phyloP scores from a whole-genome alignment of 768 basidiomycete species.

The Mycena kentingensis region DNA sequence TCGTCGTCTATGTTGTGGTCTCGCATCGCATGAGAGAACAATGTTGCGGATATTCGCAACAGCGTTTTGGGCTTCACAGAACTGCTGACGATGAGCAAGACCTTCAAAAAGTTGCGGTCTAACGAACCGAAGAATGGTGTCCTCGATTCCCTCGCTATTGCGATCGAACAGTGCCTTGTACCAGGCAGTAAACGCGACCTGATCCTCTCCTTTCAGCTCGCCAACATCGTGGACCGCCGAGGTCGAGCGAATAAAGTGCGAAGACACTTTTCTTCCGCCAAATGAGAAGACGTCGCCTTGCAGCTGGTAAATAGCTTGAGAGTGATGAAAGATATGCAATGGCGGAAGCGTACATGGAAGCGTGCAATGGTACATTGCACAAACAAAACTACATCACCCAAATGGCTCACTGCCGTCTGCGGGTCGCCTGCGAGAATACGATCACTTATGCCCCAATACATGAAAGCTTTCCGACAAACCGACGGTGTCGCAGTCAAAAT shows the following conservation, averaged over 20 bases:
- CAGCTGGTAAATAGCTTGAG: slow-evolving; percentile 43
- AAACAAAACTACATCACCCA: slow-evolving; percentile 80
- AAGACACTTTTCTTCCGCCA: slow-evolving; percentile 47
- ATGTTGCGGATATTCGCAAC: slow-evolving; percentile 63
- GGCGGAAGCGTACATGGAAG: slow-evolving; percentile 52
- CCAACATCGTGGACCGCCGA: slow-evolving; percentile 44
- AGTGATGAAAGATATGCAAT: neutral
- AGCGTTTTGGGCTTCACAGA: slow-evolving; percentile 71
- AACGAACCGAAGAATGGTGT: slow-evolving; percentile 64
- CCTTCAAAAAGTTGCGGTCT: neutral
- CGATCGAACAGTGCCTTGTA: slow-evolving; percentile 78
- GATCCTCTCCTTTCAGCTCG: slow-evolving; percentile 45
- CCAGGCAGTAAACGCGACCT: slow-evolving; percentile 57
- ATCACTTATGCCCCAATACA: neutral
- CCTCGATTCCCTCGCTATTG: slow-evolving; percentile 80
- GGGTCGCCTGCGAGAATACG: slow-evolving; percentile 62
- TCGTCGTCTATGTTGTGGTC: slow-evolving; percentile 67
- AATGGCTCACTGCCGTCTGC: slow-evolving; percentile 75
- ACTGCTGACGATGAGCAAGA: slow-evolving; percentile 36
- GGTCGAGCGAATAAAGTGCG: slow-evolving; percentile 53
- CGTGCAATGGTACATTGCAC: slow-evolving; percentile 64
- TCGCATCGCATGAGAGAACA: slow-evolving; percentile 66
- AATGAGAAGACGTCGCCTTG: slow-evolving; percentile 47
- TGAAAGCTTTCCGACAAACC: slow-evolving; percentile 41
- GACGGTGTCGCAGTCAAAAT: slow-evolving; percentile 80